Evolutionary conservation across 371 early-diverging fungal species (phyloP), one percentile per base, ranked within the genome.

Genomic region (Mucor irregularis): DNA sequence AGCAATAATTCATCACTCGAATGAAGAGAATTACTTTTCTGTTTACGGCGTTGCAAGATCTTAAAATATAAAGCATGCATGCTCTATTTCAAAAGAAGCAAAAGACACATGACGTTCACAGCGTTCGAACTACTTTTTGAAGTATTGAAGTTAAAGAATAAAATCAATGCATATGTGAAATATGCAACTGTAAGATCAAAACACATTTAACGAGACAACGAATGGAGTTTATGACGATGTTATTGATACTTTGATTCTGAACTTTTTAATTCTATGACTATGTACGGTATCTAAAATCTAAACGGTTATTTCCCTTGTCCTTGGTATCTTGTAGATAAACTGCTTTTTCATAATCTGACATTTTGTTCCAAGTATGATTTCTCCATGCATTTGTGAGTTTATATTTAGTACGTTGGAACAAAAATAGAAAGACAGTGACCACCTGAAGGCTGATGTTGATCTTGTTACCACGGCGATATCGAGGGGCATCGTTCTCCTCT

Each of bases 401-500:
- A 46, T 76, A 76, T 11, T 67, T 61, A 22, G 56, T 51, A 13
- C 64, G 62, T 47, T 58, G 66, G 33, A 58, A 30, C 13, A 72
- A 28, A 39, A 59, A 73, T 21, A 73, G 21, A 1, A 60, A 2
- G 17, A 42, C 49, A 5, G 68, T 46, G 0, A 50, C 40, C 7
- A 54, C 17, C 25, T 39, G 24, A 8, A 80, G 35, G 17, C 37
- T 51, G 31, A 76, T 52, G 30, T 61, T 57, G 54, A 78, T 72
- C 64, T 61, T 59, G 43, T 77, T 74, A 39, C 76, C 76, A 13
- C 51, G 56, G 13, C 53, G 42, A 28, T 66, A 74, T 14, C 68
- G 66, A 8, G 75, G 78, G 1, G 78, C 71, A 50, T 79, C 82
- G 24, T 57, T 38, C 5, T 43, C 19, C 40, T 44, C 35, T 43